Evolutionary conservation across 306 rosid species (phyloP), one percentile per base, ranked within the genome.

Genomic region (Dicorynia guianensis): DNA sequence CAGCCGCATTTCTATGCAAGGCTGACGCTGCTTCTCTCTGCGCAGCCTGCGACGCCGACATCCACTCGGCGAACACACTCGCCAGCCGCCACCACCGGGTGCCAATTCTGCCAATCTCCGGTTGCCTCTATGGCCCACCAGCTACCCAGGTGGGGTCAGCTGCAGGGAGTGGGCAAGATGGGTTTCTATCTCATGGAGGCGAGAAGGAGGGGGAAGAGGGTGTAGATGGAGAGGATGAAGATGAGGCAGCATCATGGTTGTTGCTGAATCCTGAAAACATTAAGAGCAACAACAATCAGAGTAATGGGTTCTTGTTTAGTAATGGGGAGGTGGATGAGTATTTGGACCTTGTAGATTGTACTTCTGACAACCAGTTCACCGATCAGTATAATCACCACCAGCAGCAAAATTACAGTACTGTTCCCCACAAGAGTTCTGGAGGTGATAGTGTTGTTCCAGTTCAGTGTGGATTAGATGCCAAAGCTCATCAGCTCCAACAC

Each of bases 81-180:
- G 96, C 98, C 4, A 69, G 96, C 79, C 98, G 98, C 38, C 98
- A 95, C 87, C 97, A 90, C 50, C 97, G 98, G 0, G 95, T 92
- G 11, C 93, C 97, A 7, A 83, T 93, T 17, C 82, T 79, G 8
- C 92, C 90, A 15, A 79, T 87, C 52, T 77, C 90, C 12, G 87
- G 89, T 6, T 61, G 18, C 46, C 74, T 80, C 11, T 67, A 78
- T 6, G 89, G 80, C 3, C 90, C 87, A 3, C 76, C 74, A 0
- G 14, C 72, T 0, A 34, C 83, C 49, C 74, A 33, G 44, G 72
- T 34, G 48, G 83, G 44, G 1, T 12, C 55, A 6, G 59, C 14
- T 10, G 13, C 13, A 5, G 69, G 14, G 8, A 62, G 11, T 2
- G 40, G 63, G 1, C 73, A 55, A 0, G 88, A 70, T 14, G 84